Base-by-base conservation (phyloP, 78 protist genomes). In the Isochrysis galbana region DNA sequence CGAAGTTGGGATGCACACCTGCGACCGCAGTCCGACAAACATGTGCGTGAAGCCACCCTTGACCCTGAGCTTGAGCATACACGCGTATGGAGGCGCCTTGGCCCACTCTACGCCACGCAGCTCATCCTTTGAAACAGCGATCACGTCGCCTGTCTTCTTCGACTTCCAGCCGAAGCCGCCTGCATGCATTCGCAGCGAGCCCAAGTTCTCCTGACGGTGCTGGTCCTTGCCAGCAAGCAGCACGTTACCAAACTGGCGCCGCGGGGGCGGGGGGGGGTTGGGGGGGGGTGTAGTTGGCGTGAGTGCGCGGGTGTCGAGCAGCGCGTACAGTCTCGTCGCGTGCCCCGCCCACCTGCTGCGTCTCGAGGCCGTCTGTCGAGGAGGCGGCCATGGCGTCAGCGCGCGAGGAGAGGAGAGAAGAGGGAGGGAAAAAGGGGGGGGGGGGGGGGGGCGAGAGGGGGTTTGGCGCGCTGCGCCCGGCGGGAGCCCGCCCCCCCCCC, bases 91-190 rank as follows among this genome's bases (percentile, higher is more conserved):
- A 36, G 80, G 80, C 36, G 23, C n/a, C 46, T 77, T 77, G 45
- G 23, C 23, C 84, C 84, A 77, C 84, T 77, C 84, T 0, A 14
- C 46, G 32, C 29, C 23, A 29, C 44, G 84, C 44, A 77, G n/a
- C 34, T 77, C 84, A 2, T 25, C 45, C 84, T 77, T 77, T 17
- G 84, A 39, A 46, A 77, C 39, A 32, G 46, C 44, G 84, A 77
- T 36, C 17, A 39, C 47, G 32, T 36, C 0, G 84, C 84, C 84
- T 1, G 47, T 21, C 84, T 77, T 36, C 84, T 21, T 77, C 34
- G n/a, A 21, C 84, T 77, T 77, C 84, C 84, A 77, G 47, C 84
- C 84, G 46, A 77, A 77, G 21, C 84, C 84, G 44, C 23, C 32
- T 32, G 44, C 5, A 39, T 77, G 84, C 47, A 77, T 26, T 7